Percentiles rank a stretch among this genome's conserved stretches.
Conservation (phyloP, 371 early-diverging fungal genomes). For the Mortierella sp. region DNA sequence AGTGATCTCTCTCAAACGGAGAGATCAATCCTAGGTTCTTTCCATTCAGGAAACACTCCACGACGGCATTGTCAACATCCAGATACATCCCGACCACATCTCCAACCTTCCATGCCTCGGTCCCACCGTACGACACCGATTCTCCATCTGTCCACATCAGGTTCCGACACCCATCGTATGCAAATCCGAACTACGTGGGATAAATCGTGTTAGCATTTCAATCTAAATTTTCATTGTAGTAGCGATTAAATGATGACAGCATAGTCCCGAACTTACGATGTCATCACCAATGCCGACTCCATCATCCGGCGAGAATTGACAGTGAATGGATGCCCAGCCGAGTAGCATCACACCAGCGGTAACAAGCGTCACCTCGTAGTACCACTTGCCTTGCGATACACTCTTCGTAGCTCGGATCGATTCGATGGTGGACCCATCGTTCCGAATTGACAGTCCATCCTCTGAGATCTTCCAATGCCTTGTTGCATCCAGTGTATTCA, state of each 20-base stretch:
- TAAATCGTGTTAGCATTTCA: background rate
- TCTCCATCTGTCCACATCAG: conserved; percentile 61
- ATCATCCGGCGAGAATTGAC: conserved; percentile 72
- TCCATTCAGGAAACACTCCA: conserved; percentile 49
- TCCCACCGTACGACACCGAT: conserved; percentile 35
- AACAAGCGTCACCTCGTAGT: conserved; percentile 65
- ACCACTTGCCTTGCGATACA: conserved; percentile 66
- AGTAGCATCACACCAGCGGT: conserved; percentile 74
- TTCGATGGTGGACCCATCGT: conserved; percentile 54
- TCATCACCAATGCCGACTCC: conserved; percentile 74
- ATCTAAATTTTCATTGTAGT: background rate
- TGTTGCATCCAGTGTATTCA: conserved; percentile 54
- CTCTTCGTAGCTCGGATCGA: conserved; percentile 54
- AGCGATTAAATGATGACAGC: background rate
- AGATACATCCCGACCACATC: conserved; percentile 47
- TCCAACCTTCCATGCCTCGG: conserved; percentile 41
- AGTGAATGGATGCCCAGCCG: conserved; percentile 71
- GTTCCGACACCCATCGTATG: conserved; percentile 69
- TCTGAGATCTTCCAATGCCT: conserved; percentile 56
- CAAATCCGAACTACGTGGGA: conserved; percentile 62
- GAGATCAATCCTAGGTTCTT: conserved; percentile 21
- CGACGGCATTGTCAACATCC: conserved; percentile 38
- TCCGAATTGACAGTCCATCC: conserved; percentile 52
- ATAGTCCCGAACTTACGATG: conserved; percentile 50
- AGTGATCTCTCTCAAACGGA: conserved; percentile 32